Base-by-base conservation (phyloP, 1,139 yeast species). In the Yamadazyma epiphylla region DNA sequence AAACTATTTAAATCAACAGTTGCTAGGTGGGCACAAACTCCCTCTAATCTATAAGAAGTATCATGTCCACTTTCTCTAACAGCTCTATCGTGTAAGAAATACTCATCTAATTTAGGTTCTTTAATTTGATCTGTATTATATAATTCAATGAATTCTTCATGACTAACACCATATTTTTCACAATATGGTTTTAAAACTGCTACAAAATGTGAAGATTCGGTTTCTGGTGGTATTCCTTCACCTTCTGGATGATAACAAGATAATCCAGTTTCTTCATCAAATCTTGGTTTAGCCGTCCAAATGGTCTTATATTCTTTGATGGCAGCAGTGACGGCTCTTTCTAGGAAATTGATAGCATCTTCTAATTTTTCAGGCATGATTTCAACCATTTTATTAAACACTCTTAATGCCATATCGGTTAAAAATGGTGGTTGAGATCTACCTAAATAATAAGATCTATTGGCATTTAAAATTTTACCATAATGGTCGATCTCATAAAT, bases 391-490 rank as follows among this genome's bases (percentile, higher is more conserved):
- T 77, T 78, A 15, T 78, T 67, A 50, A 75, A 87, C 0, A 87
- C 80, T 33, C 79, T 65, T 33, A 84, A 51, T 0, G 94, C 80
- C 95, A 91, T 85, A 55, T 91, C 98, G 0, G 97, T 91, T 41
- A 94, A 64, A 51, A 91, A 89, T n/a, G 98, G 98, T 2, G 98
- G 98, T 57, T 94, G 98, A 0, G 96, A 86, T 45, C 98, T 74
- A 36, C 94, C 83, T 35, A 91, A 64, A 51, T 87, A 94, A 59
- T 94, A 91, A 1, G 94, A 78, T 49, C 98, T 73, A 58, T 91
- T 94, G 13, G 98, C 98, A 56, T 94, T 94, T 45, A 91, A 69
- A 32, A 91, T 84, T 62, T 88, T 89, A 28, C 96, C 96, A 55
- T 91, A 91, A 53, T 91, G 80, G 29, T 79, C 67, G 48, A 91